Base-by-base conservation (phyloP, 495 filamentous ascomycete species). In the Neohortaea acidophila region DNA sequence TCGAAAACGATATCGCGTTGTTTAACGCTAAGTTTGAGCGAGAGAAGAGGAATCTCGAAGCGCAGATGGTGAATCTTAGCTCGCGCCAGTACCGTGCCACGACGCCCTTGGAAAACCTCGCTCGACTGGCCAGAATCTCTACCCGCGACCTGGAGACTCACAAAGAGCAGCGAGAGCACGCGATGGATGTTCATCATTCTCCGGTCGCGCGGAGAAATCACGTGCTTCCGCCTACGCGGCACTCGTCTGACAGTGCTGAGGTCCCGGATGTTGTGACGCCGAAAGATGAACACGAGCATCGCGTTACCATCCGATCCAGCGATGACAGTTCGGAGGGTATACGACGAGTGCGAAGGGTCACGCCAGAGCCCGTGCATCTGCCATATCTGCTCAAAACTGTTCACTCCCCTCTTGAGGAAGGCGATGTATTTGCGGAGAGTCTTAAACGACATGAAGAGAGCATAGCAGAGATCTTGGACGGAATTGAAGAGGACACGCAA, bases 311-410 rank as follows among this genome's bases (percentile, higher is more conserved):
- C 21, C 31, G 26, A 8, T 42, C 41, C 39, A 39, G 33, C 27
- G 49, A 48, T 18, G 47, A 38, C 13, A 25, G 22, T 24, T 28
- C 24, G 2, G 45, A 38, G 2, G 46, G 41, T 20, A 23, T 30
- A 18, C 21, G 51, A 45, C 25, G 25, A 14, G 24, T 27, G 11
- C 37, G 38, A 18, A 49, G 45, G 20, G 34, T 37, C 3, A 51
- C 24, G 21, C 50, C 57, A 12, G 59, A 60, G 18, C 34, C 50
- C 10, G 50, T 45, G 13, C 33, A 41, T 23, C 42, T 63, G 0
- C 59, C 59, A 8, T 61, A 52, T 31, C 51, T 61, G 10, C 34
- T 40, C 20, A 54, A 56, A 41, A 58, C 54, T 6, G 51, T 53
- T 12, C 44, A 25, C 15, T 15, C 23, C 10, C 33, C 23, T 2